Evolutionary conservation across 2,329 filamentous ascomycete species (phyloP).

Genomic region (Monosporascus ibericus): DNA sequence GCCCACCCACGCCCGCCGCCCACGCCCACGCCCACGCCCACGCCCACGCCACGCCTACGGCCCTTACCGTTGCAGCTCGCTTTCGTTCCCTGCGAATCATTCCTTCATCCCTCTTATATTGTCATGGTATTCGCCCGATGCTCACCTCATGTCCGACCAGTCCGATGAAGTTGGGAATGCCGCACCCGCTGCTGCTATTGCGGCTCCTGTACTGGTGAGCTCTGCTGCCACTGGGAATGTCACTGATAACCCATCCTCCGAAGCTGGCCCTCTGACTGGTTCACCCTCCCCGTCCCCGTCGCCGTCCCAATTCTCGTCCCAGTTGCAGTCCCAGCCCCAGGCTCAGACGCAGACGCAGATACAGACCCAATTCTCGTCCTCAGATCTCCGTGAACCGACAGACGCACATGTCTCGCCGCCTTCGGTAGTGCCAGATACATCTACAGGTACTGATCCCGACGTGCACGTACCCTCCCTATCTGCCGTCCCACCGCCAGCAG

Average conservation of each 20-base stretch:
- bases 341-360: background rate
- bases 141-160: conserved; percentile 52
- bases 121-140: conserved; percentile 40
- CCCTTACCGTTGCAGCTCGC: conserved; percentile 9
- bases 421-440: conserved; percentile 3
- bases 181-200: conserved; percentile 35
- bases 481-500: conserved; percentile 16
- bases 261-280: conserved; percentile 20
- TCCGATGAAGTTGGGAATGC: conserved; percentile 47
- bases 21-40: background rate
- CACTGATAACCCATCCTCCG: conserved; percentile 21
- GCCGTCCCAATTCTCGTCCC: background rate
- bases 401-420: conserved; percentile 13
- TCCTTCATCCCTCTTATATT: conserved; percentile 15
- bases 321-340: background rate
- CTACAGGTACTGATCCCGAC: conserved; percentile 5
- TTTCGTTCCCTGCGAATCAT: conserved; percentile 15
- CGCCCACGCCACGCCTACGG: conserved; percentile 5
- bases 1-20: background rate
- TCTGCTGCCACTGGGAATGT: conserved; percentile 16
- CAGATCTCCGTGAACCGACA: conserved; percentile 16
- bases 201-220: conserved; percentile 21
- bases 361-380: conserved; percentile 3
- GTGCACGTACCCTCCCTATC: conserved; percentile 17
- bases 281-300: conserved; percentile 2